These are phyloP conservation scores for Pseudocercospora fuligena DNA, from an alignment of 2,329 filamentous ascomycete species.

Conservation along the genomic window DNA sequence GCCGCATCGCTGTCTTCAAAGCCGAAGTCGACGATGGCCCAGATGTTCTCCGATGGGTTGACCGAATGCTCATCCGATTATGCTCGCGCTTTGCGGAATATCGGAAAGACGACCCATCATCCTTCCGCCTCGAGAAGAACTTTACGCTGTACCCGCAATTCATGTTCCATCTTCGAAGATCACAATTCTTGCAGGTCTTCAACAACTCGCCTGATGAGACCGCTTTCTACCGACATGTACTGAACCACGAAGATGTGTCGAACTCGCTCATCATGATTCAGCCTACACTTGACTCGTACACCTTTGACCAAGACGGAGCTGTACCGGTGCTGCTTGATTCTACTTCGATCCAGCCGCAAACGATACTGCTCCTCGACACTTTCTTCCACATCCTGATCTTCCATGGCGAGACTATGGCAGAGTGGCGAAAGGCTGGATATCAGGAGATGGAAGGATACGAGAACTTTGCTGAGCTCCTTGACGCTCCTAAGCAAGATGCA, in stretches of 20 bases:
- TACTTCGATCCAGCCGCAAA: constrained; percentile 91
- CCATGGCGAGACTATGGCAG: constrained; percentile 95
- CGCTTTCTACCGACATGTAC: constrained; percentile 95
- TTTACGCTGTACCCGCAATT: constrained; percentile 99
- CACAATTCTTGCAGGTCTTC: constrained; percentile 98
- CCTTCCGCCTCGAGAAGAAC: constrained; percentile 97
- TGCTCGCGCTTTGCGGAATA: constrained; percentile 98
- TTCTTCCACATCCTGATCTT: constrained; percentile 99
- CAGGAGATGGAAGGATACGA: constrained; percentile 98
- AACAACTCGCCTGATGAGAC: constrained; percentile 99
- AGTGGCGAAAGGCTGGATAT: constrained; percentile 97
- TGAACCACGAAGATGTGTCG: constrained; percentile 96
- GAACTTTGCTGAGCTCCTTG: constrained; percentile 85
- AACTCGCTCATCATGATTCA: constrained; percentile 99
- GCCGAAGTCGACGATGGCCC: constrained; percentile 97
- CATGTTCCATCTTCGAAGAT: constrained; percentile 98
- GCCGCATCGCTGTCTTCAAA: constrained; percentile 98
- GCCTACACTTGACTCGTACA: constrained; percentile 95
- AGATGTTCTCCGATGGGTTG: constrained; percentile 97
- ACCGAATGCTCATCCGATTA: constrained; percentile 94
- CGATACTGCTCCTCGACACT: constrained; percentile 91
- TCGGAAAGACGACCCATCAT: constrained; percentile 95
- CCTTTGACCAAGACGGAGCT: constrained; percentile 91
- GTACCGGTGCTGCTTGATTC: constrained; percentile 95
- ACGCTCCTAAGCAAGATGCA: constrained; percentile 95